Conservation (phyloP, 2,329 filamentous ascomycete genomes). For the Calonectria henricotiae region DNA sequence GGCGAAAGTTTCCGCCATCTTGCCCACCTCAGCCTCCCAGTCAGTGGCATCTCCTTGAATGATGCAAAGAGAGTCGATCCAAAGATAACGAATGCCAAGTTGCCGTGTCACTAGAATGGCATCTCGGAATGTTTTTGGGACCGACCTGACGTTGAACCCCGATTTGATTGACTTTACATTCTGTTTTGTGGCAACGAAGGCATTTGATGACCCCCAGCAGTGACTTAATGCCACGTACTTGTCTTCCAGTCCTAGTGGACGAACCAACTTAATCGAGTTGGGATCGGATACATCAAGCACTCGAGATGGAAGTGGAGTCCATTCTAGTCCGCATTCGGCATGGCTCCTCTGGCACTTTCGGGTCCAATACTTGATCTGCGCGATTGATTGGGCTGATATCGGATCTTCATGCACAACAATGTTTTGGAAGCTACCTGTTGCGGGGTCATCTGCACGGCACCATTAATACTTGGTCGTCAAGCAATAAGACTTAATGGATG, state of each 20-base stretch:
- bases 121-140: conserved; percentile 22
- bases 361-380: conserved; percentile 25
- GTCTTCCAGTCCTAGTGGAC: conserved; percentile 21
- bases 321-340: conserved; percentile 18
- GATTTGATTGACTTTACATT: conserved; percentile 22
- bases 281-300: conserved; percentile 24
- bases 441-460: not conserved
- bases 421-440: conserved; percentile 14
- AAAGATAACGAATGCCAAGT: conserved; percentile 24
- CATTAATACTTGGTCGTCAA: not conserved
- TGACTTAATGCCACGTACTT: conserved; percentile 29
- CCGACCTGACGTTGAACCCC: conserved; percentile 16
- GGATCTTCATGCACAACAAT: conserved; percentile 25
- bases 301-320: conserved; percentile 22
- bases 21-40: conserved; percentile 24
- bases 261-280: conserved; percentile 24
- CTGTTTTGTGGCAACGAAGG: conserved; percentile 19
- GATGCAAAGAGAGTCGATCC: conserved; percentile 28
- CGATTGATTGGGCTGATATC: conserved; percentile 19
- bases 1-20: conserved; percentile 21
- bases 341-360: conserved; percentile 16
- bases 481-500: not conserved
- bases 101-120: conserved; percentile 26
- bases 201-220: conserved; percentile 11
- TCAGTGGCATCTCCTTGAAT: conserved; percentile 24